Percentiles rank a stretch among this genome's conserved stretches.
phyloP scores from a whole-genome alignment of 2,329 filamentous ascomycete species.

The Tolypocladium capitatum region DNA sequence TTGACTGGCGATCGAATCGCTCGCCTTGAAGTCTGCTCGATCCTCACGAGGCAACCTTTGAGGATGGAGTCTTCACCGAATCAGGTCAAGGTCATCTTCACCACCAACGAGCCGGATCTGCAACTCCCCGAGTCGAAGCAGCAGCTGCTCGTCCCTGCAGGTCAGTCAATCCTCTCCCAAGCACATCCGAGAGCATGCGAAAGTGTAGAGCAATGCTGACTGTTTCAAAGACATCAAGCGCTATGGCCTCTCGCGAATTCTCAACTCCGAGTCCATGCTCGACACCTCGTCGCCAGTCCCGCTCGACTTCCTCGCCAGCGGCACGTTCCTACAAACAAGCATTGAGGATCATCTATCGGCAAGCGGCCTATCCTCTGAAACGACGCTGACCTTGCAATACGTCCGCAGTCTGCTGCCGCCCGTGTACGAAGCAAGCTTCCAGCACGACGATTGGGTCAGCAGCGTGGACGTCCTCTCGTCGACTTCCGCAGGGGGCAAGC shows the following conservation, averaged over 20 bases:
- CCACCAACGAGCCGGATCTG: constrained; percentile 47
- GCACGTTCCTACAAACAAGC: constrained; percentile 76
- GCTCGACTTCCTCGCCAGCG: constrained; percentile 92
- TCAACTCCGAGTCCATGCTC: constrained; percentile 62
- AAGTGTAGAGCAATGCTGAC: constrained; percentile 1
- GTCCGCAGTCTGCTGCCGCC: constrained; percentile 84
- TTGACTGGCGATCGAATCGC: neutral
- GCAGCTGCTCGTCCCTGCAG: constrained; percentile 49
- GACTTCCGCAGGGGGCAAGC: constrained; percentile 44
- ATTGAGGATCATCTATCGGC: constrained; percentile 80
- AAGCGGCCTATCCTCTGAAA: constrained; percentile 81
- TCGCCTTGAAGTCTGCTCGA: neutral
- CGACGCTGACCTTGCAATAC: constrained; percentile 79
- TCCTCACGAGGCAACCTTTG: constrained; percentile 1
- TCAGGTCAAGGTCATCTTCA: constrained; percentile 57
- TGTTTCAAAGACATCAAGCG: constrained; percentile 45
- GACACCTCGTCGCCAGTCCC: constrained; percentile 53
- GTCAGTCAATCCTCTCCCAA: constrained; percentile 18
- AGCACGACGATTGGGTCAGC: constrained; percentile 96
- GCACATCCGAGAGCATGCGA: neutral
- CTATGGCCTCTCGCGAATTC: constrained; percentile 56
- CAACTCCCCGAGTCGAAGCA: constrained; percentile 49
- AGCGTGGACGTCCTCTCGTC: constrained; percentile 68
- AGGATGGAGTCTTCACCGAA: constrained; percentile 26
- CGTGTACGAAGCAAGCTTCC: constrained; percentile 77